Evolutionary conservation across 2,329 filamentous ascomycete genomes (phyloP).

Genomic region (Volutella citrinella): DNA sequence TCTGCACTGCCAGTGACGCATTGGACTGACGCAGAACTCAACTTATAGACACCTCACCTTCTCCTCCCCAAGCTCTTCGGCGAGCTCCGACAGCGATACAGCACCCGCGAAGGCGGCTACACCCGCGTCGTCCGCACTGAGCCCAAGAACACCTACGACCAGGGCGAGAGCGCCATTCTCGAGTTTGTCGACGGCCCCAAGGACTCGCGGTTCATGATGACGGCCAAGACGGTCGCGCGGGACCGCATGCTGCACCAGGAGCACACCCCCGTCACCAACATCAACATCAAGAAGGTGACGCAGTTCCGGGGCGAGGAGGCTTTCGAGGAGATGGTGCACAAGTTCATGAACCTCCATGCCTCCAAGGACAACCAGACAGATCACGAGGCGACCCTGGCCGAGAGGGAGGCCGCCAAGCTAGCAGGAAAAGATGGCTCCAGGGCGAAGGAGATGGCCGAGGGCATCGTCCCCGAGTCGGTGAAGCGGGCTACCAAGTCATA

Average conservation of each 20-base stretch:
- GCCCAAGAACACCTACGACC: constrained; percentile 77
- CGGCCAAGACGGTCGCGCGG: constrained; percentile 76
- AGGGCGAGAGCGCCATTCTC: constrained; percentile 85
- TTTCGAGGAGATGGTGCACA: constrained; percentile 63
- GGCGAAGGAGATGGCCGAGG: constrained; percentile 30
- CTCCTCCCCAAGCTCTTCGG: constrained; percentile 87
- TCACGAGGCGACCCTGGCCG: constrained; percentile 15
- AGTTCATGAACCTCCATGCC: constrained; percentile 30
- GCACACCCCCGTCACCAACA: constrained; percentile 68
- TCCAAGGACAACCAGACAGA: constrained; percentile 5
- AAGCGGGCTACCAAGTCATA: constrained; percentile 21
- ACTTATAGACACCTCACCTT: constrained; percentile 64
- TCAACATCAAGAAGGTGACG: constrained; percentile 83
- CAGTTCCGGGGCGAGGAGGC: constrained; percentile 67
- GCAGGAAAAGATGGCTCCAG: constrained; percentile 29
- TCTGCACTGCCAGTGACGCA: no score
- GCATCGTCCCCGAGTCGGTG: constrained; percentile 26
- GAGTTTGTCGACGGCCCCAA: constrained; percentile 92
- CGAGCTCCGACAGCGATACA: constrained; percentile 75
- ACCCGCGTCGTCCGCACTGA: constrained; percentile 92
- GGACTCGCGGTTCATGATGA: constrained; percentile 94
- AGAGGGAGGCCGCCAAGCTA: constrained; percentile 17
- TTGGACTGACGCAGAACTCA: no score
- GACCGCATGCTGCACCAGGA: constrained; percentile 52
- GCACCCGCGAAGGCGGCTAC: constrained; percentile 80